These are phyloP conservation scores for Mytilinidion resinicola DNA, from an alignment of 495 filamentous ascomycete genomes.

Conservation along the genomic window DNA sequence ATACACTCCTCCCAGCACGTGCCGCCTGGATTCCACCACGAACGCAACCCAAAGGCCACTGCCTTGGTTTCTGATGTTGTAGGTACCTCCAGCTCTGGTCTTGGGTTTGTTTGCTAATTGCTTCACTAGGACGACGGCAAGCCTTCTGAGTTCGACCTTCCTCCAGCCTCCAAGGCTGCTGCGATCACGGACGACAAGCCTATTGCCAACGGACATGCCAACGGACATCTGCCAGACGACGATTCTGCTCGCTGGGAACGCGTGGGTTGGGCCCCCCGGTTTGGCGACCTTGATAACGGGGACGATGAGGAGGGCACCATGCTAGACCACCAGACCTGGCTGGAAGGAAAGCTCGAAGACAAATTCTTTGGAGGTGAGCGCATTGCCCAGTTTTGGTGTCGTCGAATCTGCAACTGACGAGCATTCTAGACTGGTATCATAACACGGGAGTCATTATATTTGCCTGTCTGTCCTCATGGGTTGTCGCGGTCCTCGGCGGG, in stretches of 20 bases:
- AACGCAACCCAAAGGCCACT: constrained; percentile 58
- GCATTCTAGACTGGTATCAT: constrained; percentile 84
- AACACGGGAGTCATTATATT: constrained; percentile 90
- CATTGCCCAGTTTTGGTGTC: background rate
- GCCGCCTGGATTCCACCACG: constrained; percentile 57
- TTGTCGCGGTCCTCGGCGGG: constrained; percentile 80
- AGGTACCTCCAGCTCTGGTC: constrained; percentile 17
- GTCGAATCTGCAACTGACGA: constrained; percentile 3
- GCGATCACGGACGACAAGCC: constrained; percentile 45
- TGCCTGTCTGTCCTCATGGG: constrained; percentile 84
- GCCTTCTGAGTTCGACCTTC: constrained; percentile 70
- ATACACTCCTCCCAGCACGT: constrained; percentile 41
- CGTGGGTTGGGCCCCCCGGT: constrained; percentile 84
- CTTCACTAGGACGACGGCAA: constrained; percentile 54
- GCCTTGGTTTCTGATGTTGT: constrained; percentile 69
- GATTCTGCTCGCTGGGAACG: constrained; percentile 53
- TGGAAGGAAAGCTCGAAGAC: constrained; percentile 82
- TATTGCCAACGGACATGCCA: constrained; percentile 37
- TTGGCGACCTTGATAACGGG: constrained; percentile 50
- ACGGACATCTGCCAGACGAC: constrained; percentile 49
- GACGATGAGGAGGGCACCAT: constrained; percentile 57
- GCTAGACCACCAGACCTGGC: constrained; percentile 76
- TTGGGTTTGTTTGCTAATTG: constrained; percentile 1
- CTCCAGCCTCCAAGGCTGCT: constrained; percentile 63
- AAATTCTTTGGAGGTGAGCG: constrained; percentile 80